Evolutionary conservation across 768 basidiomycete genomes (phyloP), one percentile per base, ranked within the genome.

Genomic region (Phallus indusiatus): DNA sequence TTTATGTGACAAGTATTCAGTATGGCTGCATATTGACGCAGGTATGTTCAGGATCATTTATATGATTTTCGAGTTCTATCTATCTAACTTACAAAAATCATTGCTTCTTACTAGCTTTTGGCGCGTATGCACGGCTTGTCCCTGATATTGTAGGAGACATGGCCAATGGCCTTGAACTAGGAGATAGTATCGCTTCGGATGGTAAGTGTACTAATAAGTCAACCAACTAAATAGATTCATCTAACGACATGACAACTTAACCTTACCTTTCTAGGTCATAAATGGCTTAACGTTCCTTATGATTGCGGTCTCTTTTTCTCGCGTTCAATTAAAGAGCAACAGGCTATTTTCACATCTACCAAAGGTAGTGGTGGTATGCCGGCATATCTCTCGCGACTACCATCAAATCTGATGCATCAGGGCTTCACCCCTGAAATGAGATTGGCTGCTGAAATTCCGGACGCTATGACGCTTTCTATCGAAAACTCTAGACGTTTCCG

Each of bases 21-120:
- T 72, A 0, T 76, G 75, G 75, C 61, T 78, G 2, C 75, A 76
- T 63, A 67, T 76, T 24, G 76, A 77, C 61, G 76, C 70, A 9
- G 73, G 73, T 74, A 48, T 8, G 42, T 35, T 12, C 18, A 48
- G 16, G 24, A 46, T 28, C 14, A 28, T 17, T 36, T 17, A 12
- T 36, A 24, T 28, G 24, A 12, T 33, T 20, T 20, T 51, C 12
- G 12, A 11, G 12, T n/a, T 11, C 14, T 47, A 18, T 20, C n/a
- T 18, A 2, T 56, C 22, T 21, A 20, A n/a, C 5, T 4, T 37
- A 47, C 36, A 46, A 56, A 17, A 18, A 46, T 33, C 4, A 12
- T 49, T 35, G 46, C 28, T 28, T 28, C 18, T 22, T n/a, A n/a
- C n/a, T 51, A 72, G 76, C 76, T 2, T 78, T 78, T 54, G 74